Evolutionary conservation across 257 asterid genomes (phyloP).

Genomic region (Fraxinus excelsior): DNA sequence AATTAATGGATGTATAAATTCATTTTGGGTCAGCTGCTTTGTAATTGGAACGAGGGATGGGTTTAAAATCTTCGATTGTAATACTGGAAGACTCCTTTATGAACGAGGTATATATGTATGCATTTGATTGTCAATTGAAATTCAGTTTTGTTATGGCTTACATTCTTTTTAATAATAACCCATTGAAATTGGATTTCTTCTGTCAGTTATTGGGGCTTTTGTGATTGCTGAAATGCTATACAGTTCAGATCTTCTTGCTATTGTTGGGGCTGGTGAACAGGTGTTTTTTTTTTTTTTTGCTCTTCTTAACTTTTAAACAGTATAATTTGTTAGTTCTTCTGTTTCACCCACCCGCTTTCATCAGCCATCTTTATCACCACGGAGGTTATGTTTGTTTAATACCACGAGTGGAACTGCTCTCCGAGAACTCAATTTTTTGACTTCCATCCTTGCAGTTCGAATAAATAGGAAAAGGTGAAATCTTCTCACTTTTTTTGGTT

Average conservation of each 20-base stretch:
- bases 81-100: constrained; percentile 76
- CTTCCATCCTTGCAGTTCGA: constrained; percentile 86
- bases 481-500: constrained; percentile 8
- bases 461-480: constrained; percentile 70
- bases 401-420: constrained; percentile 66
- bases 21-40: constrained; percentile 56
- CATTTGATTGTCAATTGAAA: not conserved
- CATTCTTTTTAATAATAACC: not conserved
- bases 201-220: constrained; percentile 81
- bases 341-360: constrained; percentile 26
- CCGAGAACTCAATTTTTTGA: constrained; percentile 82
- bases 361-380: constrained; percentile 88
- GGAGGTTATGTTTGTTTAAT: constrained; percentile 84
- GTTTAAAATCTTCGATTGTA: constrained; percentile 70
- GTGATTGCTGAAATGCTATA: constrained; percentile 82
- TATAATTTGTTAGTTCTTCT: constrained; percentile 1
- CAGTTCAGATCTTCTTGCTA: constrained; percentile 78
- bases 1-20: not conserved
- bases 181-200: constrained; percentile 17
- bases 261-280: constrained; percentile 99
- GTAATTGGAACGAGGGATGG: constrained; percentile 84
- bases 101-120: constrained; percentile 57
- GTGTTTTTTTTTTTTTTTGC: constrained; percentile 18
- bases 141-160: not conserved
- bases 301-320: not conserved